Base-by-base conservation (phyloP, 2,329 filamentous ascomycete genomes). In the Pezizomycotina sp. region DNA sequence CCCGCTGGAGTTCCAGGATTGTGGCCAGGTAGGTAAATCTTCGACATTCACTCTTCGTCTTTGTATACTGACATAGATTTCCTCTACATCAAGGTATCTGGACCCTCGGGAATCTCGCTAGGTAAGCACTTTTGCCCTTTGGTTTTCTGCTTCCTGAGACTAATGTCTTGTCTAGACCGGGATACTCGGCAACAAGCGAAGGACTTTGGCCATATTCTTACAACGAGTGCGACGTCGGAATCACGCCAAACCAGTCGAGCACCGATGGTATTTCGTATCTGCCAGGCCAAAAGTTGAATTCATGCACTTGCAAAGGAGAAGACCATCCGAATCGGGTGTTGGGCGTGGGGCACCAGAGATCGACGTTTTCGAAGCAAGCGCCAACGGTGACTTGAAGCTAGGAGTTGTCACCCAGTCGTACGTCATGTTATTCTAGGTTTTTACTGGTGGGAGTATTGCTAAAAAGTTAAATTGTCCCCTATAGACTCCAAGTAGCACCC, bases 121-220 rank as follows among this genome's bases (percentile, higher is more conserved):
- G n/a, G n/a, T n/a, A n/a, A n/a, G n/a, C n/a, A n/a, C n/a, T n/a
- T n/a, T n/a, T n/a, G n/a, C n/a, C n/a, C n/a, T n/a, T n/a, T n/a
- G n/a, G n/a, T n/a, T n/a, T n/a, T n/a, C n/a, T n/a, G n/a, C n/a
- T n/a, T n/a, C n/a, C n/a, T n/a, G n/a, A n/a, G n/a, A n/a, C n/a
- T n/a, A n/a, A n/a, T n/a, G n/a, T n/a, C n/a, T n/a, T n/a, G n/a
- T n/a, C n/a, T n/a, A 65, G 76, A 44, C 71, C 75, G 14, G 76
- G 76, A 10, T 77, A 76, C 54, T 66, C 71, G 22, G 67, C 72
- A 8, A 76, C 74, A 1, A 79, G 74, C 0, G 75, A 80, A 42
- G 76, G 75, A 4, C 62, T 77, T 54, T 80, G 75, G 76, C 76
- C 75, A 0, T 80, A 79, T 57, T 76, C 69, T 47, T 80, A 80